Base-by-base conservation (phyloP, 2,329 filamentous ascomycete genomes). In the Zymoseptoria pseudotritici region DNA sequence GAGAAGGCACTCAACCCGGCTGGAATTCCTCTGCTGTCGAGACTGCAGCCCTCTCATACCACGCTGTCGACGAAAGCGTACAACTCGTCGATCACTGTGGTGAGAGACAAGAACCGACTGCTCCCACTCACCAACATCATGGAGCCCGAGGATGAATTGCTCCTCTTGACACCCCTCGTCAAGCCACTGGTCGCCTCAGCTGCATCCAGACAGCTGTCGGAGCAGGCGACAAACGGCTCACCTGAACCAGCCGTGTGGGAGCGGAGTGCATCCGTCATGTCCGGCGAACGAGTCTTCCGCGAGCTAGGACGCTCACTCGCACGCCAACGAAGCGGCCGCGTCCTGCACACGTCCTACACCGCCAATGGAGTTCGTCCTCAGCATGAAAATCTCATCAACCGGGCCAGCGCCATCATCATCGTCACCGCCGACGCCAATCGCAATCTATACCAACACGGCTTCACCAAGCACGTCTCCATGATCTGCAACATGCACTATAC, bases 401-500 rank as follows among this genome's bases (percentile, higher is more conserved):
- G 91, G 67, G 91, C 92, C 10, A 90, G 88, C 56, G 90, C 89
- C 3, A 91, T 97, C 63, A 88, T 97, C 63, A 87, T 97, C 55
- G 83, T 97, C 31, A 97, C 93, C 0, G 93, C 93, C 9, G 93
- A 97, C 75, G 92, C 92, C 0, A 96, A 96, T 71, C 83, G 92
- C 50, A 97, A 97, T 70, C 78, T 96, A 13, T 97, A 97, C 71
- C 93, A 97, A 73, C 86, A 91, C 55, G 91, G 91, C 0, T 97
- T 97, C 72, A 93, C 93, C 1, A 97, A 97, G 72, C 93, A 97
- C 66, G 90, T 97, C 8, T 88, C 92, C 11, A 94, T 96, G 88
- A 93, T 97, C 76, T 97, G 92, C 75, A 90, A 89, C 21, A 88
- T 91, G 84, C 82, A 91, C 59, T 80, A 78, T 63, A 84, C 86